phyloP scores from a whole-genome alignment of 2,329 filamentous ascomycete genomes.

The Hymenoscyphus fructigenus region DNA sequence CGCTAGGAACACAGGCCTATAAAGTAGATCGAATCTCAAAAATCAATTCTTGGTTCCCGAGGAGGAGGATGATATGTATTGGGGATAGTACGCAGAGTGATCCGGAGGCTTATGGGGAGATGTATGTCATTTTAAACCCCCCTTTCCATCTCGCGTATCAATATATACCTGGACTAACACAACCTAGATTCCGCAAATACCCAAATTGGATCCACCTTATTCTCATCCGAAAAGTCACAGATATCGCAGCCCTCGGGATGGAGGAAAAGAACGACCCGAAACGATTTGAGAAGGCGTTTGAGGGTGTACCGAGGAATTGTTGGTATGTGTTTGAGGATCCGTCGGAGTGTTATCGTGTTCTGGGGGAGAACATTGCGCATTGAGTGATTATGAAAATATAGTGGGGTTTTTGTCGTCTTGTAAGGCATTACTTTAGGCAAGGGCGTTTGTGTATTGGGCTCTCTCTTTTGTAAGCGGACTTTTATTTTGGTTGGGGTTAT shows the following conservation, averaged over 20 bases:
- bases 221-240: constrained; percentile 79
- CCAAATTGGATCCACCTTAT: constrained; percentile 80
- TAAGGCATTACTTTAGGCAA: no score
- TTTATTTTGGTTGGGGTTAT: no score
- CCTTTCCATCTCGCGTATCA: not conserved
- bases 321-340: constrained; percentile 87
- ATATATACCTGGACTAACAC: not conserved
- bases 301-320: constrained; percentile 63
- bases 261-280: constrained; percentile 70
- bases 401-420: no score
- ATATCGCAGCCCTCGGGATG: constrained; percentile 68
- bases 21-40: constrained; percentile 79
- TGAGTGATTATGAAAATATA: not conserved
- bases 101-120: constrained; percentile 83
- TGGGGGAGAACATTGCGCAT: not conserved
- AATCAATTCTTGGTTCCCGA: constrained; percentile 76
- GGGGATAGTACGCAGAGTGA: constrained; percentile 92
- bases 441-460: no score
- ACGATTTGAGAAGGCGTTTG: constrained; percentile 82
- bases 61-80: constrained; percentile 76
- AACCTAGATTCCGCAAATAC: constrained; percentile 57
- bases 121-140: constrained; percentile 48
- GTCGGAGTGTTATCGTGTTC: constrained; percentile 53
- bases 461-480: no score
- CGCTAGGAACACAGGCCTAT: constrained; percentile 79